Conservation (phyloP, 2,329 filamentous ascomycete genomes). For the Neonectria ditissima region DNA sequence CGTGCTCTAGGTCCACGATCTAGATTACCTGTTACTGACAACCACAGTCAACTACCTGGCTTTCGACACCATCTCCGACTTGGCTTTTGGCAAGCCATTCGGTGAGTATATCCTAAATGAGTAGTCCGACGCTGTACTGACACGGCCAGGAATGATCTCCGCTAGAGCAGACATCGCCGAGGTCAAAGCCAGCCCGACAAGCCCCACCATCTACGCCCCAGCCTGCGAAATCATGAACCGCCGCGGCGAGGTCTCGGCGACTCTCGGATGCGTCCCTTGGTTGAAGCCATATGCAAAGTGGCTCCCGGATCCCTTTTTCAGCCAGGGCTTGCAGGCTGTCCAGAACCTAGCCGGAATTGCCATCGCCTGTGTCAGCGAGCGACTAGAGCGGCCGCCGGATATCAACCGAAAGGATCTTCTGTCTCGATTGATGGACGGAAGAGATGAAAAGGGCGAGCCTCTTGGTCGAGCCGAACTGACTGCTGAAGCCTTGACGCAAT, state of each 20-base stretch:
- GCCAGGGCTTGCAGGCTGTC: conserved; percentile 78
- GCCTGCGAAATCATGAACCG: conserved; percentile 94
- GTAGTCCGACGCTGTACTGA: rapidly evolving
- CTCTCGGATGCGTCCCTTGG: conserved; percentile 78
- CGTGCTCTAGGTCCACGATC: rapidly evolving
- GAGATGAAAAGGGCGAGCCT: conserved; percentile 81
- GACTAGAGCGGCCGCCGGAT: conserved; percentile 73
- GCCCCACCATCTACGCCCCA: conserved; percentile 74
- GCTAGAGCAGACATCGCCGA: conserved; percentile 82
- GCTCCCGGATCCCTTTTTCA: conserved; percentile 86
- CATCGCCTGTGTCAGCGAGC: conserved; percentile 80
- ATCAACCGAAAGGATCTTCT: conserved; percentile 82
- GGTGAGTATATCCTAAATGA: conserved; percentile 37
- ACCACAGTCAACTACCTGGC: conserved; percentile 60
- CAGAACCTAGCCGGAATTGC: conserved; percentile 88
- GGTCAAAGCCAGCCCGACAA: conserved; percentile 70
- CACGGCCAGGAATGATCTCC: conserved; percentile 70
- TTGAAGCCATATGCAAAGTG: conserved; percentile 85
- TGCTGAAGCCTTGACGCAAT: conserved; percentile 88
- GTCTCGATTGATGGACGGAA: conserved; percentile 85
- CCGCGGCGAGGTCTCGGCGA: conserved; percentile 85
- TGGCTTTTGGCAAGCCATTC: conserved; percentile 65
- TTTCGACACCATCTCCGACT: conserved; percentile 61
- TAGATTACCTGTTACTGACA: conserved; percentile 1
- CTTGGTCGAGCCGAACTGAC: conserved; percentile 85